These are phyloP conservation scores for Nemania serpens DNA, from an alignment of 2,329 filamentous ascomycete species.

Conservation along the genomic window DNA sequence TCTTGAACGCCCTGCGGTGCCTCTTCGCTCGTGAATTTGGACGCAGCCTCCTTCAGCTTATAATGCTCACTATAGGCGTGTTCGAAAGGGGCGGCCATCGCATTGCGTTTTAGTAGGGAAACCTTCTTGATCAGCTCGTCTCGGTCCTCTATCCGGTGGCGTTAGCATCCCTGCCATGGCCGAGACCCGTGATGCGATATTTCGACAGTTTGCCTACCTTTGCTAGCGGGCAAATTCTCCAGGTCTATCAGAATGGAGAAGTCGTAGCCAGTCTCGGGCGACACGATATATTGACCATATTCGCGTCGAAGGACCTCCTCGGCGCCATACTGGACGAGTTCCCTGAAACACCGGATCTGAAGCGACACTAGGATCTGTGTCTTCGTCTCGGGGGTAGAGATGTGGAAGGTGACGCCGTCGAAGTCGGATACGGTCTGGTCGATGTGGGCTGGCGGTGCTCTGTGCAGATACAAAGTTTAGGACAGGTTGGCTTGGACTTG, in stretches of 20 bases:
- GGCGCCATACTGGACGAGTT: slow-evolving; percentile 91
- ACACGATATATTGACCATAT: slow-evolving; percentile 89
- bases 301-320: slow-evolving; percentile 90
- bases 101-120: slow-evolving; percentile 93
- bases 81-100: slow-evolving; percentile 98
- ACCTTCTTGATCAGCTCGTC: slow-evolving; percentile 87
- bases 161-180: slow-evolving; percentile 21
- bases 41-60: slow-evolving; percentile 81
- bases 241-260: slow-evolving; percentile 92
- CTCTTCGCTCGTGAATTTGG: slow-evolving; percentile 90
- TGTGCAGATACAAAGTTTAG: slow-evolving; percentile 50
- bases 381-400: slow-evolving; percentile 93
- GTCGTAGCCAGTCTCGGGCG: slow-evolving; percentile 89
- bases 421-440: slow-evolving; percentile 99
- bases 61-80: slow-evolving; percentile 94
- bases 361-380: slow-evolving; percentile 94
- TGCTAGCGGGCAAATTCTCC: slow-evolving; percentile 80
- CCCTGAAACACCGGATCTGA: slow-evolving; percentile 90
- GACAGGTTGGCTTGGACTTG: slow-evolving; percentile 34
- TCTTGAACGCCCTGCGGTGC: slow-evolving; percentile 89
- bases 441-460: slow-evolving; percentile 83
- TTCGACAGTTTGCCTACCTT: slow-evolving; percentile 55
- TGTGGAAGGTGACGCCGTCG: slow-evolving; percentile 97
- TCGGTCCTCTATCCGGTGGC: slow-evolving; percentile 67
- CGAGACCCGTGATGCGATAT: not conserved